Evolutionary conservation across 306 rosid species (phyloP).

Genomic region (Fragaria ananassa): DNA sequence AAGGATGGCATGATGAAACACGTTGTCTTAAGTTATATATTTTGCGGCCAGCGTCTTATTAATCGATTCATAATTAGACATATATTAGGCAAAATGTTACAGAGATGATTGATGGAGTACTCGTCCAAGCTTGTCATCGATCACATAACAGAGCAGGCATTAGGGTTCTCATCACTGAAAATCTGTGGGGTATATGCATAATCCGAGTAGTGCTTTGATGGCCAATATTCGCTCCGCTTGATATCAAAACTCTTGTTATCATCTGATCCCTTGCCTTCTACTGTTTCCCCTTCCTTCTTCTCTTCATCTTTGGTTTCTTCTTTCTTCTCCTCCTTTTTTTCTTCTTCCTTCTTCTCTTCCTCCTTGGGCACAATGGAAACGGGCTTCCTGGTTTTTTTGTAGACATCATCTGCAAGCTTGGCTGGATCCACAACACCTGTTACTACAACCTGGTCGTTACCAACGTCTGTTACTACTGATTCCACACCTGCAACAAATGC

Average conservation of each 20-base stretch:
- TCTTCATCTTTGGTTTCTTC: constrained; percentile 36
- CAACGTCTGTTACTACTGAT: constrained; percentile 77
- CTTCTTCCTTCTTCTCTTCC: constrained; percentile 61
- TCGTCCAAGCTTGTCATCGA: background rate
- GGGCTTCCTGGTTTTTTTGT: constrained; percentile 63
- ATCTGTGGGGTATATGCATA: constrained; percentile 51
- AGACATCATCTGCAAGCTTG: constrained; percentile 62
- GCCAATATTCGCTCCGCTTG: constrained; percentile 59
- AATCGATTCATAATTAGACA: background rate
- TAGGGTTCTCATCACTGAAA: constrained; percentile 93
- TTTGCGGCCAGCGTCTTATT: too few relatives aligned
- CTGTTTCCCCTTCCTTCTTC: constrained; percentile 34
- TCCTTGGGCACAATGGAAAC: constrained; percentile 59
- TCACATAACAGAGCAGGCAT: constrained; percentile 83
- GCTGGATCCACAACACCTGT: constrained; percentile 66
- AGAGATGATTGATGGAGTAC: background rate
- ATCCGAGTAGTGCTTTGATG: constrained; percentile 47
- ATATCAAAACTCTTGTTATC: constrained; percentile 43
- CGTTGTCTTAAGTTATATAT: background rate
- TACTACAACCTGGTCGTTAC: constrained; percentile 59
- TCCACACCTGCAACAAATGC: constrained; percentile 66
- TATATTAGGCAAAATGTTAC: constrained; percentile 7
- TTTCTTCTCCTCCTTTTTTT: constrained; percentile 52
- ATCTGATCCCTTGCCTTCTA: constrained; percentile 40
- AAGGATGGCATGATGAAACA: background rate